Conservation (phyloP, 257 asterid genomes). For the Henckelia pumila region DNA sequence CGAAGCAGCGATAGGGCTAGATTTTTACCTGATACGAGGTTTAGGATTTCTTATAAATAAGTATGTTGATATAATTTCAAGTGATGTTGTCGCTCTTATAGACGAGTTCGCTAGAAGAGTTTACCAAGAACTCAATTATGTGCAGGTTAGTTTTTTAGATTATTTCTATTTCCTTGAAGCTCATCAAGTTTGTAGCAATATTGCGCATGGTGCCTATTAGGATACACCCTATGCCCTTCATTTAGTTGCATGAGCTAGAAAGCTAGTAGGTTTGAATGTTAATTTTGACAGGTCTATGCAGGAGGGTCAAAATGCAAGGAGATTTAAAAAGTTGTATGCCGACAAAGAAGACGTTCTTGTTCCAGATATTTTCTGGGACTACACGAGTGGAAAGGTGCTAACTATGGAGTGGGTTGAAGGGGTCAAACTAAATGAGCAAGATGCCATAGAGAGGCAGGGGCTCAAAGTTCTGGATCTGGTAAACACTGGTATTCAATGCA, state of each 20-base stretch:
- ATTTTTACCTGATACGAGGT: slow-evolving; percentile 87
- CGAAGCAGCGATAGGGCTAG: slow-evolving; percentile 89
- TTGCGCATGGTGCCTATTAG: background rate
- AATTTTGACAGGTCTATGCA: slow-evolving; percentile 71
- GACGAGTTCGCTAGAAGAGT: slow-evolving; percentile 97
- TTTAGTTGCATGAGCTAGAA: slow-evolving; percentile 22
- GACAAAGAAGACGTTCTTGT: slow-evolving; percentile 94
- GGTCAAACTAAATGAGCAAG: slow-evolving; percentile 89
- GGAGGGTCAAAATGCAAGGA: slow-evolving; percentile 99
- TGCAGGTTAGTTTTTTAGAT: slow-evolving; percentile 63
- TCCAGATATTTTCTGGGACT: slow-evolving; percentile 97
- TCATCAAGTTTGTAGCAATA: slow-evolving; percentile 8
- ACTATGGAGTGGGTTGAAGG: slow-evolving; percentile 99
- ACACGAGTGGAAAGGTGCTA: slow-evolving; percentile 88
- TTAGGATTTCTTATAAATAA: slow-evolving; percentile 77
- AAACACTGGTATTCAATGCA: slow-evolving; percentile 94
- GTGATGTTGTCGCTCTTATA: slow-evolving; percentile 86
- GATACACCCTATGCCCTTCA: background rate
- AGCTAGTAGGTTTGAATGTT: slow-evolving; percentile 48
- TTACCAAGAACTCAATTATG: slow-evolving; percentile 96
- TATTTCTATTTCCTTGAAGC: slow-evolving; percentile 13
- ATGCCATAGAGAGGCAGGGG: slow-evolving; percentile 94
- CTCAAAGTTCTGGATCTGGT: slow-evolving; percentile 91
- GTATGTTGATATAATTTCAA: slow-evolving; percentile 69
- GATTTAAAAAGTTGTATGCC: slow-evolving; percentile 93